These are phyloP conservation scores for Leccinum griseonigrum DNA, from an alignment of 1,284 basidiomycete species.

Conservation along the genomic window DNA sequence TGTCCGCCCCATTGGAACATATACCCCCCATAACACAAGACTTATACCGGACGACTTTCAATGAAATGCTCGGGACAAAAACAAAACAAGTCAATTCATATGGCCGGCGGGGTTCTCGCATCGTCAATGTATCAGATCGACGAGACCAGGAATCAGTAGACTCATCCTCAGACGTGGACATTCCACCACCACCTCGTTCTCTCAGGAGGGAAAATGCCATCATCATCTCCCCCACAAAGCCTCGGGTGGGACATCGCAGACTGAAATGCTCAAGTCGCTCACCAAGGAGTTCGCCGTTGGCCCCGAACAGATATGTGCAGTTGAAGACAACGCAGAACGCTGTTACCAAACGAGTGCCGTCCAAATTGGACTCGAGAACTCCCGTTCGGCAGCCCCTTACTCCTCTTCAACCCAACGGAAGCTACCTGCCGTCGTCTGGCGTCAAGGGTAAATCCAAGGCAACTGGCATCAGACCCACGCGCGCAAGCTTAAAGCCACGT, in stretches of 20 bases:
- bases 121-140: constrained; percentile 50
- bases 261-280: constrained; percentile 14
- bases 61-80: constrained; percentile 47
- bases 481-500: constrained; percentile 36
- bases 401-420: constrained; percentile 25
- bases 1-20: background rate
- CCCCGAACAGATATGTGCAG: constrained; percentile 15
- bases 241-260: constrained; percentile 11
- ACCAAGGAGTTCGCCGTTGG: constrained; percentile 15
- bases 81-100: constrained; percentile 73
- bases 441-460: constrained; percentile 30
- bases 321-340: constrained; percentile 8
- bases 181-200: constrained; percentile 3
- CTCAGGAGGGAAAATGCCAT: constrained; percentile 27
- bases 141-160: constrained; percentile 25
- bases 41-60: background rate
- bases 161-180: constrained; percentile 17
- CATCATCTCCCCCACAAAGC: constrained; percentile 24
- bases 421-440: constrained; percentile 1
- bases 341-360: constrained; percentile 11
- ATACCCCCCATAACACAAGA: constrained; percentile 3
- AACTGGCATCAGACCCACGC: constrained; percentile 29
- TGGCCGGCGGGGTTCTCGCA: constrained; percentile 62
- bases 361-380: constrained; percentile 15
- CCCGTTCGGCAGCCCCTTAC: constrained; percentile 31